A percentile compares a stretch with the other conserved stretches of the same genome.
phyloP scores from a whole-genome alignment of 148 eudicot species.

The Limonium bicolor region DNA sequence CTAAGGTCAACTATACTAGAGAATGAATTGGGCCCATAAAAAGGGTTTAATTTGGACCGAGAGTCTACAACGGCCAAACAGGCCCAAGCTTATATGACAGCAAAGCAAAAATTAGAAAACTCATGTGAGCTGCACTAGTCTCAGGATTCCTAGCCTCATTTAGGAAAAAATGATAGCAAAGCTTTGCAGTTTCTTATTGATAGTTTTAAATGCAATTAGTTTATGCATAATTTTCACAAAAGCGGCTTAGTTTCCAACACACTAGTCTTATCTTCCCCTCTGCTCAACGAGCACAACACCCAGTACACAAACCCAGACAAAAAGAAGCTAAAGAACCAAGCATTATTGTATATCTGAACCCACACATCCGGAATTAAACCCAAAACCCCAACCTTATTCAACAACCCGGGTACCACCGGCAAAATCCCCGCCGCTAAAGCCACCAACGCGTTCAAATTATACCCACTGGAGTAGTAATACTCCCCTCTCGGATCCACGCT shows the following conservation, averaged over 20 bases:
- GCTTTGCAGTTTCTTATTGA: too few relatives aligned
- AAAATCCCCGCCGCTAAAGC: constrained; percentile 54
- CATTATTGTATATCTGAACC: constrained; percentile 56
- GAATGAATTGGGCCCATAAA: too few relatives aligned
- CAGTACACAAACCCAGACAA: constrained; percentile 55
- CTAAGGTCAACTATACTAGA: too few relatives aligned
- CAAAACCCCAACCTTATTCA: constrained; percentile 45
- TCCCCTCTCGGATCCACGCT: constrained; percentile 35
- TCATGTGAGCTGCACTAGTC: too few relatives aligned
- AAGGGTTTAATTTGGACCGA: too few relatives aligned
- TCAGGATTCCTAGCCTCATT: too few relatives aligned
- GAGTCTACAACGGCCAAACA: too few relatives aligned
- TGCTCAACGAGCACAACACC: constrained; percentile 21
- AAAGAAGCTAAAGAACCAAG: constrained; percentile 91
- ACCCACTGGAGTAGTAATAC: constrained; percentile 66
- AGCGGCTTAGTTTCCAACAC: not conserved
- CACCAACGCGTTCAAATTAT: constrained; percentile 54
- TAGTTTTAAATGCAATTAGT: too few relatives aligned
- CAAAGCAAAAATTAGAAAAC: too few relatives aligned
- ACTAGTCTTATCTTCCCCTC: constrained; percentile 12
- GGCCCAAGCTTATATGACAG: too few relatives aligned
- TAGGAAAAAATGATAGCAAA: too few relatives aligned
- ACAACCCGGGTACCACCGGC: constrained; percentile 80
- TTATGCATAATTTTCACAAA: too few relatives aligned
- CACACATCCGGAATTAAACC: constrained; percentile 25